Percentiles rank a stretch among this genome's conserved stretches.
phyloP scores from a whole-genome alignment of 2,329 filamentous ascomycete genomes.

The Ciborinia camelliae region DNA sequence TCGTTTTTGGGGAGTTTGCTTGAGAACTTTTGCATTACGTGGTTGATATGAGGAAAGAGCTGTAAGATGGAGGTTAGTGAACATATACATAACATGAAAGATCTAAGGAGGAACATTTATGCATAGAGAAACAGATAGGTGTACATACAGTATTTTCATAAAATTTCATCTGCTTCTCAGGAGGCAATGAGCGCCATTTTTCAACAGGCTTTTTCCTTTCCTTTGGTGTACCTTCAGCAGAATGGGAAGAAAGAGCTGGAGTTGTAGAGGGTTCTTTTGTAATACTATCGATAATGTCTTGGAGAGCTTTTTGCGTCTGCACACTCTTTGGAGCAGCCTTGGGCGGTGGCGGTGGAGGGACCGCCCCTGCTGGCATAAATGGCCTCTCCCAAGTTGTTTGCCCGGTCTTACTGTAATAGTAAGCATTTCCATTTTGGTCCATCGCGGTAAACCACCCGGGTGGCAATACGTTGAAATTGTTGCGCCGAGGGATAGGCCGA shows the following conservation, averaged over 20 bases:
- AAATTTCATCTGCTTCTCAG: constrained; percentile 90
- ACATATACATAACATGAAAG: constrained; percentile 23
- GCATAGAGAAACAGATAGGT: background rate
- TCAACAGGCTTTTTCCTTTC: constrained; percentile 60
- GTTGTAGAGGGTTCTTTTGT: constrained; percentile 56
- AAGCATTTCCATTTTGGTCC: constrained; percentile 67
- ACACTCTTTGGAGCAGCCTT: constrained; percentile 49
- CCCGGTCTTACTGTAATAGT: constrained; percentile 81
- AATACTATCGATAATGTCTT: constrained; percentile 82
- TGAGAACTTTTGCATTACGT: constrained; percentile 82
- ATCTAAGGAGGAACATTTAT: background rate
- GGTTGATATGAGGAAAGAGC: constrained; percentile 81
- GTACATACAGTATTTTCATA: constrained; percentile 85
- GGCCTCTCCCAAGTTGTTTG: constrained; percentile 80
- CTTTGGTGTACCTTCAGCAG: constrained; percentile 48
- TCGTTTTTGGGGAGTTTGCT: constrained; percentile 82
- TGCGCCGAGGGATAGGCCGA: constrained; percentile 56
- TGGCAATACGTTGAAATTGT: constrained; percentile 61
- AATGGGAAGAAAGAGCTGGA: constrained; percentile 62
- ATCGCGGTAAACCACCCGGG: constrained; percentile 81
- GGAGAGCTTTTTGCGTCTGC: constrained; percentile 66
- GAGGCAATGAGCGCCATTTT: constrained; percentile 65
- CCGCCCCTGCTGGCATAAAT: constrained; percentile 59
- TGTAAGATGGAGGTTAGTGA: background rate
- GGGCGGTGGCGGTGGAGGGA: constrained; percentile 48